These are phyloP conservation scores for Sporothrix pallida DNA, from an alignment of 2,329 filamentous ascomycete species.

Conservation along the genomic window DNA sequence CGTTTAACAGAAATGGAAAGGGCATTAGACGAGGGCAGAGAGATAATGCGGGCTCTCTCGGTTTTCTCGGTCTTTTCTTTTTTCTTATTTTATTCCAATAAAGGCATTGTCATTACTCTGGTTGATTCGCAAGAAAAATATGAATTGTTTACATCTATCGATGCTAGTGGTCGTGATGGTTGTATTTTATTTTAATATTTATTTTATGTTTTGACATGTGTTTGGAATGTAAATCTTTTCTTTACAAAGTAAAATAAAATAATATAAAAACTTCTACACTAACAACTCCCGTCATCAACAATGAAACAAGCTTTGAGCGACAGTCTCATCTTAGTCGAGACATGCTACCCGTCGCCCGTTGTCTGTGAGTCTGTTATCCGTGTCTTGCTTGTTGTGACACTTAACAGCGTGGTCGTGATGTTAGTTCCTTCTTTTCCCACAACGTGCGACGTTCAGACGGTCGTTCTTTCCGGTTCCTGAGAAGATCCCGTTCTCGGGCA, in stretches of 20 bases:
- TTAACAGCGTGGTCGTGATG: not conserved
- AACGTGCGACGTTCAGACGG: not conserved
- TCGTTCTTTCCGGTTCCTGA: not conserved
- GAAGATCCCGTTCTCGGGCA: not conserved
- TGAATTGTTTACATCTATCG: not conserved
- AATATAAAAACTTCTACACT: not conserved
- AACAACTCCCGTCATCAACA: not conserved
- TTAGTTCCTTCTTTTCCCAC: not conserved
- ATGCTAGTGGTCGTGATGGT: not conserved
- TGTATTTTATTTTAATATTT: too few species aligned
- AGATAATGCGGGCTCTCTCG: slow-evolving; percentile 14
- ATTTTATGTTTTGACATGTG: too few species aligned
- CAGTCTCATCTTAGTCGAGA: slow-evolving; percentile 10
- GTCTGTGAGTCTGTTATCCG: not conserved
- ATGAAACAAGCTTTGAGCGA: slow-evolving; percentile 15
- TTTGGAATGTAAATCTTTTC: too few species aligned
- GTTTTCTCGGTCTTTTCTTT: not conserved
- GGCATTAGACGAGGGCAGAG: slow-evolving; percentile 6
- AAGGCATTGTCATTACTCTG: not conserved
- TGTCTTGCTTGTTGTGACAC: slow-evolving; percentile 18
- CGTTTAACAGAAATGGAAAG: not conserved
- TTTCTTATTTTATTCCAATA: not conserved
- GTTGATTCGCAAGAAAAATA: slow-evolving; percentile 12
- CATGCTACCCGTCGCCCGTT: not conserved
- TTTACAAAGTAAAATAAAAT: not conserved